Conservation (phyloP, 2,329 filamentous ascomycete species). For the Colletotrichum sp. region DNA sequence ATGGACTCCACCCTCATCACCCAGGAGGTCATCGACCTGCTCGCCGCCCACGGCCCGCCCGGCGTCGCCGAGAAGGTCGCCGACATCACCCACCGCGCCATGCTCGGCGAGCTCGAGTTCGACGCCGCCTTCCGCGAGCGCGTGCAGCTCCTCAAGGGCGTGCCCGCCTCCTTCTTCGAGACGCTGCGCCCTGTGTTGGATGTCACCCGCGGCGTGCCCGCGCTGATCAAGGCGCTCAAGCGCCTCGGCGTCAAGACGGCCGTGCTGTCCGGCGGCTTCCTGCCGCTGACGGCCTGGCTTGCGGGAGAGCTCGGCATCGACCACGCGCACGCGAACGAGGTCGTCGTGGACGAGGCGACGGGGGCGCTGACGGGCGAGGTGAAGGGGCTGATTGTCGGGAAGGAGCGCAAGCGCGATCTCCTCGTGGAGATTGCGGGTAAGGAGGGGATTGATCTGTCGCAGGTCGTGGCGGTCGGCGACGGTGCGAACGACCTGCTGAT, state of each 20-base stretch:
- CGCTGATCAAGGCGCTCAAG: constrained; percentile 77
- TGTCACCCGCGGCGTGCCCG: constrained; percentile 80
- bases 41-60: constrained; percentile 71
- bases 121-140: constrained; percentile 81
- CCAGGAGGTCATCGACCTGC: constrained; percentile 96
- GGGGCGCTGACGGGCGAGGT: constrained; percentile 74
- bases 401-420: constrained; percentile 75
- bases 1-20: constrained; percentile 99
- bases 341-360: constrained; percentile 62
- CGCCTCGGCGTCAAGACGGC: constrained; percentile 84
- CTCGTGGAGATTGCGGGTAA: constrained; percentile 73
- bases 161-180: constrained; percentile 80
- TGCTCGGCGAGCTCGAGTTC: constrained; percentile 96
- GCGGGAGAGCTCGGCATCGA: constrained; percentile 82
- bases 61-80: constrained; percentile 84
- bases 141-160: constrained; percentile 80
- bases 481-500: constrained; percentile 85
- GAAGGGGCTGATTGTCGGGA: constrained; percentile 75
- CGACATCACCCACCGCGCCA: constrained; percentile 89
- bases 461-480: constrained; percentile 79
- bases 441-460: constrained; percentile 68
- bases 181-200: constrained; percentile 77
- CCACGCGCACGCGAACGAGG: constrained; percentile 87
- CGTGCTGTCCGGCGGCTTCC: constrained; percentile 91
- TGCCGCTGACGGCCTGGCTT: constrained; percentile 87